phyloP scores from a whole-genome alignment of 192 early-diverging fungal species.

The Borealophlyctis nickersoniae region DNA sequence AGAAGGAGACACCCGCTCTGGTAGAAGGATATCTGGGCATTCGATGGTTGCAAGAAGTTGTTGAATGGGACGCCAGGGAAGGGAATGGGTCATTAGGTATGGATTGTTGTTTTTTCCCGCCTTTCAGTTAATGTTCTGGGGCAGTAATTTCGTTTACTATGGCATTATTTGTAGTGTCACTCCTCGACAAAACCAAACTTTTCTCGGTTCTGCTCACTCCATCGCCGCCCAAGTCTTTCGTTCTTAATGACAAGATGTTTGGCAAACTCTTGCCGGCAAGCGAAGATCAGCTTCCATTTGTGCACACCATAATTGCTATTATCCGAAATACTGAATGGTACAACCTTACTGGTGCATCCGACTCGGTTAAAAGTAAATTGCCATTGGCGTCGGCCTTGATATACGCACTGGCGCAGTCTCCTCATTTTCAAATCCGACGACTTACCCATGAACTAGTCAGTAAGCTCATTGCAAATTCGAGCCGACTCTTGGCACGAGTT shows the following conservation, averaged over 20 bases:
- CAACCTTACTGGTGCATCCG: conserved; percentile 10
- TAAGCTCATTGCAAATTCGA: not conserved
- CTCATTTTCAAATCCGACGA: conserved; percentile 27
- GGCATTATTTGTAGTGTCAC: conserved; percentile 42
- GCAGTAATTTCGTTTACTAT: conserved; percentile 40
- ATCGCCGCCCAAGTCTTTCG: conserved; percentile 54
- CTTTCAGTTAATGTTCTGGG: not conserved
- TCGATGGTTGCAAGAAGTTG: conserved; percentile 26
- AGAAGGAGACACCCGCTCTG: conserved; percentile 44
- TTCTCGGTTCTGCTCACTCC: conserved; percentile 16
- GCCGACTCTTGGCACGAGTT: conserved; percentile 8
- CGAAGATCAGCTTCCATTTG: conserved; percentile 69
- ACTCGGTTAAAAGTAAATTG: conserved; percentile 7
- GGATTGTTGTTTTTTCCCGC: not conserved
- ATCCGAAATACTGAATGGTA: conserved; percentile 36
- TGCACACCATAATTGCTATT: conserved; percentile 47
- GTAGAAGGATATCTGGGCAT: conserved; percentile 42
- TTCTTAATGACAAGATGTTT: conserved; percentile 82
- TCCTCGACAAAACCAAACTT: conserved; percentile 44
- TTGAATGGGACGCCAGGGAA: conserved; percentile 20
- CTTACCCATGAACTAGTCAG: conserved; percentile 21
- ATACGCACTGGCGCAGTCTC: conserved; percentile 50
- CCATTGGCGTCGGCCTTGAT: conserved; percentile 54
- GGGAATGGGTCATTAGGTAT: conserved; percentile 4
- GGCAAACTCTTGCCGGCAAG: conserved; percentile 59